A percentile compares a stretch with the other conserved stretches of the same genome.
Evolutionary conservation across 805 yeast genomes (phyloP).

Genomic region (Kluyveromyces dobzhanskii): DNA sequence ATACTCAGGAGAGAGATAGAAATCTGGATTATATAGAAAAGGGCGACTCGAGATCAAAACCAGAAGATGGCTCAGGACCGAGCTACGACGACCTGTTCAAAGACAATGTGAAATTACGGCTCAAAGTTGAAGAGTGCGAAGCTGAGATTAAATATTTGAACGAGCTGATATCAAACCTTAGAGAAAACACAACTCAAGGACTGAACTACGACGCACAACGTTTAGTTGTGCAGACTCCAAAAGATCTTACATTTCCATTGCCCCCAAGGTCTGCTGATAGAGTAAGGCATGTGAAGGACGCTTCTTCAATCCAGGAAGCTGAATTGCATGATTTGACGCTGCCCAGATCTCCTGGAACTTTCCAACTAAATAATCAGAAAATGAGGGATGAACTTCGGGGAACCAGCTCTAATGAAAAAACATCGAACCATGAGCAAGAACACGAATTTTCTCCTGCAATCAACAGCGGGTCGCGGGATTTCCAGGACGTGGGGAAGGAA

Average conservation of each 20-base stretch:
- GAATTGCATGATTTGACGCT: not conserved
- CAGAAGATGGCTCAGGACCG: slow-evolving; percentile 6
- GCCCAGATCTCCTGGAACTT: slow-evolving; percentile 2
- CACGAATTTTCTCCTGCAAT: not conserved
- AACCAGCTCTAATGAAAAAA: not conserved
- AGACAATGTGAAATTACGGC: slow-evolving; percentile 23
- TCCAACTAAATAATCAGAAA: not conserved
- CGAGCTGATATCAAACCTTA: slow-evolving; percentile 11
- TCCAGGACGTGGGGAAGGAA: not conserved
- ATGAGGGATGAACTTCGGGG: slow-evolving; percentile 1
- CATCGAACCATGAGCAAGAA: not conserved
- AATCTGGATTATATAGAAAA: slow-evolving; percentile 22
- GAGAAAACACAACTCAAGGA: slow-evolving; percentile 7
- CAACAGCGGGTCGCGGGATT: not conserved
- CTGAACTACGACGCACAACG: slow-evolving; percentile 7
- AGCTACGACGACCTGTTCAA: slow-evolving; percentile 25
- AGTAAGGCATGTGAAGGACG: slow-evolving; percentile 15
- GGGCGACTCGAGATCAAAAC: slow-evolving; percentile 6
- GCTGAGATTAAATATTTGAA: slow-evolving; percentile 18
- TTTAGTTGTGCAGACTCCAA: slow-evolving; percentile 6
- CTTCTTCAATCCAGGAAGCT: slow-evolving; percentile 6
- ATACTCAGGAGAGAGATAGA: slow-evolving; percentile 22
- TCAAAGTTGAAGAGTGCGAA: slow-evolving; percentile 20
- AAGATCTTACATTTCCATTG: slow-evolving; percentile 11
- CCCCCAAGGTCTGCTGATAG: slow-evolving; percentile 37